A percentile compares a stretch with the other conserved stretches of the same genome.
phyloP scores from a whole-genome alignment of 371 early-diverging fungal genomes.

The Mortierella sp. region DNA sequence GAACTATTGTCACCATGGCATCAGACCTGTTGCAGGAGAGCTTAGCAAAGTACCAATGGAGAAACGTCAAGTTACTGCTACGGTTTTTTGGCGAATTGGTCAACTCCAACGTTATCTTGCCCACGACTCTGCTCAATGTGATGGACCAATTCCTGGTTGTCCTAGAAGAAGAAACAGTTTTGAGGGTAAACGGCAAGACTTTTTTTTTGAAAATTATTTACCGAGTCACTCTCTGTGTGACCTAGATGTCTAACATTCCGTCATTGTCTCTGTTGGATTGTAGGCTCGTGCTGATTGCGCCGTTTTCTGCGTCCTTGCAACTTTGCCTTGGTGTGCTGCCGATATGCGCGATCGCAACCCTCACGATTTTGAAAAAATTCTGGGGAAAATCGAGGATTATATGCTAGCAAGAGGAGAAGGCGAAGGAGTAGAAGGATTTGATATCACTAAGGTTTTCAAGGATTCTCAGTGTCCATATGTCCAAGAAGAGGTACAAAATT shows the following conservation, averaged over 20 bases:
- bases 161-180: conserved; percentile 66
- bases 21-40: conserved; percentile 65
- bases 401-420: conserved; percentile 67
- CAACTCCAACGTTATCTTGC: conserved; percentile 80
- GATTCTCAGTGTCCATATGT: conserved; percentile 61
- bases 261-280: background rate
- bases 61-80: conserved; percentile 79
- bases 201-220: background rate
- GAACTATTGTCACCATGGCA: conserved; percentile 66
- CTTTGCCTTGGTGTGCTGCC: conserved; percentile 78
- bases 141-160: conserved; percentile 72
- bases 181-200: conserved; percentile 56
- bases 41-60: conserved; percentile 67
- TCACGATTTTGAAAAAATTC: conserved; percentile 69
- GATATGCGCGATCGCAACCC: conserved; percentile 66
- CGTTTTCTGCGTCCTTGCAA: conserved; percentile 76
- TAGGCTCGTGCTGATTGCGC: conserved; percentile 80
- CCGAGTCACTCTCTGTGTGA: background rate
- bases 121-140: conserved; percentile 72
- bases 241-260: background rate
- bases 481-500: conserved; percentile 67
- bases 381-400: conserved; percentile 72
- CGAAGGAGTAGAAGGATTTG: conserved; percentile 58
- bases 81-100: conserved; percentile 89
- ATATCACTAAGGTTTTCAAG: conserved; percentile 68